phyloP scores from a whole-genome alignment of 352 stramenopile species.

The Globisporangium splendens region DNA sequence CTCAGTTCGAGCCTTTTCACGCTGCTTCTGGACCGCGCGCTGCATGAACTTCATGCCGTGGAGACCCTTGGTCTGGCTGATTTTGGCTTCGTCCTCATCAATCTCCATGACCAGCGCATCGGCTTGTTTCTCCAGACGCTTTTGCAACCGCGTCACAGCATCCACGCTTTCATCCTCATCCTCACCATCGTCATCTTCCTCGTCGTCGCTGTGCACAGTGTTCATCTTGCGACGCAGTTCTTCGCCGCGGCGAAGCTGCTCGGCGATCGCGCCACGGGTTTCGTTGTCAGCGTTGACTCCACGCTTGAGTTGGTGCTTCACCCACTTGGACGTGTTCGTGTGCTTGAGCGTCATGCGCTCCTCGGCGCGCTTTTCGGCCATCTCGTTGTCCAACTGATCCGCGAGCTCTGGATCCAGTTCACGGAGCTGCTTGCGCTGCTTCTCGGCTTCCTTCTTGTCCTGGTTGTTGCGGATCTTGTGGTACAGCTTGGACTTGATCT shows the following conservation, averaged over 20 bases:
- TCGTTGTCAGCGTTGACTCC: conserved; percentile 90
- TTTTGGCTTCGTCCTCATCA: conserved; percentile 43
- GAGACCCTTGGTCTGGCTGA: conserved; percentile 73
- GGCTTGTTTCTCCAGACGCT: conserved; percentile 67
- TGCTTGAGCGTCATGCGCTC: conserved; percentile 97
- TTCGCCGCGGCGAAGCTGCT: conserved; percentile 87
- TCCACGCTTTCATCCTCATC: conserved; percentile 45
- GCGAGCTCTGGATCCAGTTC: conserved; percentile 71
- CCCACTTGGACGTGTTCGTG: conserved; percentile 98
- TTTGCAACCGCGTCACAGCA: conserved; percentile 52
- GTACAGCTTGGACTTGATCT: conserved; percentile 99
- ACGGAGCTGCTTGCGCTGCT: conserved; percentile 80
- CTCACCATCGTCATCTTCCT: conserved; percentile 41
- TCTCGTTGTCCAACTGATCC: conserved; percentile 73
- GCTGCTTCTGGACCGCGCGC: conserved; percentile 93
- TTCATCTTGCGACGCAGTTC: conserved; percentile 94
- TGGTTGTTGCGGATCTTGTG: conserved; percentile 97
- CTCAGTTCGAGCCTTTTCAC: conserved; percentile 89
- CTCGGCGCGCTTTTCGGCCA: conserved; percentile 91
- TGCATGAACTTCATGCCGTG: conserved; percentile 99
- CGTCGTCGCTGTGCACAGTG: conserved; percentile 60
- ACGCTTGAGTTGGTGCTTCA: conserved; percentile 92
- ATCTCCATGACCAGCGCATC: conserved; percentile 76
- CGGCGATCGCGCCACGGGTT: conserved; percentile 88
- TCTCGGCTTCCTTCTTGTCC: conserved; percentile 82